A percentile compares a stretch with the other conserved stretches of the same genome.
phyloP scores from a whole-genome alignment of 768 basidiomycete species.

The Pisolithus orientalis region DNA sequence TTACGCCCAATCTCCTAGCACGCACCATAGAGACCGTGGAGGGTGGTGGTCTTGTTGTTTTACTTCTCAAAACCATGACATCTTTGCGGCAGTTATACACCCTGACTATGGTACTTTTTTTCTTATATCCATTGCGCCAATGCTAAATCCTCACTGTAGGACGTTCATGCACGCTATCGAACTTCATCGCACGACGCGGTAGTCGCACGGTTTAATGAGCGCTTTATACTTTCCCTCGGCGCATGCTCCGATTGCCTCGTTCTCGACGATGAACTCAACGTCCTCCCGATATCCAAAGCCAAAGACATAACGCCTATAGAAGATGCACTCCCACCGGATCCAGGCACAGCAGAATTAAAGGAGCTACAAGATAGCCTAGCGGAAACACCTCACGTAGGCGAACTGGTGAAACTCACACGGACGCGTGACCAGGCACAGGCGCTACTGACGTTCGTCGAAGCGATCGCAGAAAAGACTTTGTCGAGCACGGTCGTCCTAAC shows the following conservation, averaged over 20 bases:
- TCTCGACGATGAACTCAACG: conserved; percentile 96
- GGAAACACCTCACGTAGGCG: conserved; percentile 82
- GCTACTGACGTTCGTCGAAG: conserved; percentile 89
- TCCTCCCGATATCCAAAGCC: conserved; percentile 89
- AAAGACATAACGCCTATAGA: conserved; percentile 81
- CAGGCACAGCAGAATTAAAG: conserved; percentile 55
- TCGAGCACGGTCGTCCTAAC: conserved; percentile 94
- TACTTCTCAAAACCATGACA: conserved; percentile 92
- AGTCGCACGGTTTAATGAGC: conserved; percentile 95
- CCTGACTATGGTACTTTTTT: conserved; percentile 65
- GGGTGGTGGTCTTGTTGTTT: conserved; percentile 84
- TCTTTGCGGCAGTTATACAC: conserved; percentile 88
- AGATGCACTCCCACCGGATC: conserved; percentile 31
- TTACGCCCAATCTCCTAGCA: conserved; percentile 95
- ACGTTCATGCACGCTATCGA: conserved; percentile 91
- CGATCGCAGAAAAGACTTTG: conserved; percentile 87
- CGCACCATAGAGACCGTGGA: conserved; percentile 98
- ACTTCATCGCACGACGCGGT: conserved; percentile 87
- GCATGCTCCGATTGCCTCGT: conserved; percentile 90
- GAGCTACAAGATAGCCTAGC: conserved; percentile 72
- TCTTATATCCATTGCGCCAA: background rate
- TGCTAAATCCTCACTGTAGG: conserved; percentile 40
- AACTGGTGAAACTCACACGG: conserved; percentile 83
- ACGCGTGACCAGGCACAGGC: conserved; percentile 95
- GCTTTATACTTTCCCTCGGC: conserved; percentile 95